Evolutionary conservation across 2,329 filamentous ascomycete species (phyloP), one percentile per base, ranked within the genome.

Genomic region (Pseudogymnoascus sp.): DNA sequence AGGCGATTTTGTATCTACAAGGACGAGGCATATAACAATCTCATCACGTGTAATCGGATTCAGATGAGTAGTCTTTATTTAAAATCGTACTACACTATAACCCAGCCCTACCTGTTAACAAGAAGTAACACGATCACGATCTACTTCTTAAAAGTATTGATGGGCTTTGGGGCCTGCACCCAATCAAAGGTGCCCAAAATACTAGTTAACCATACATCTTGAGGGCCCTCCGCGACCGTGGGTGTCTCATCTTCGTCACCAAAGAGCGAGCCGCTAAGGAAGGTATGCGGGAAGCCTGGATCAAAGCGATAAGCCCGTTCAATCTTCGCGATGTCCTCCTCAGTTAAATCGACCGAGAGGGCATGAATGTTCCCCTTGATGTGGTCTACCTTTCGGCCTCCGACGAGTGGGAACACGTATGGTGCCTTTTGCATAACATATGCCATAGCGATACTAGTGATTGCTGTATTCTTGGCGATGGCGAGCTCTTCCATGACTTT

Each of bases 401-500:
- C 84, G 2, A 84, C 75, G 41, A 86, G 78, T 0, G 84, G 84
- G 67, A 84, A 84, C 2, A 85, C 78, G 67, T 84, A 78, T 1
- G 81, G 78, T 1, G 79, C 74, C 70, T 85, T 84, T n/a, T 78
- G 75, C 74, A 82, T 76, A 4, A 84, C 78, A 65, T 85, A 86
- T 1, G 83, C 83, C n/a, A 86, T 71, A 5, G 83, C 82, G 16
- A 83, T 70, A 6, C 76, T 78, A 2, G 80, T 83, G 35, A 84
- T 62, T 12, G 79, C 75, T 2, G 78, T 75, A 1, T 80, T 79
- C 67, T 85, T 82, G 63, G 79, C 76, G 7, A 78, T 76, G 0
- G 83, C 84, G 1, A 89, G 78, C 66, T 82, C 77, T 22, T 81
- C 84, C 0, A 90, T 77, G 0, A 81, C 82, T 14, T 75, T 77